A percentile compares a stretch with the other conserved stretches of the same genome.
These are phyloP conservation scores for Citrus mangshanensis DNA, from an alignment of 345 rosid species.

Conservation along the genomic window DNA sequence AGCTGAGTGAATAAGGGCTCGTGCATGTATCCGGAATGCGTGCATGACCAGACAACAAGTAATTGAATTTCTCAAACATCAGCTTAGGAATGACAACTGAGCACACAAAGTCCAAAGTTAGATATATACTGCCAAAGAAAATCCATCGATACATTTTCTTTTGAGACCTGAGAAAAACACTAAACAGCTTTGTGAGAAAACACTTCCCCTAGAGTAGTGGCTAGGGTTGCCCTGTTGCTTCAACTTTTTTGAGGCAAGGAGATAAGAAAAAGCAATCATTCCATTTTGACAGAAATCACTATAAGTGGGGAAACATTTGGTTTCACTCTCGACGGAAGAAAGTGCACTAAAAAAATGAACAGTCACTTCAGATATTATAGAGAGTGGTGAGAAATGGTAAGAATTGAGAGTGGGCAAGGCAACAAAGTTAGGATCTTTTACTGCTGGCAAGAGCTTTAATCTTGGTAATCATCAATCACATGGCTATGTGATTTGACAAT, in stretches of 20 bases:
- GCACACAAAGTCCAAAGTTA: slow-evolving; percentile 27
- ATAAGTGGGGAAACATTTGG: not conserved
- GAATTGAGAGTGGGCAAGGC: not conserved
- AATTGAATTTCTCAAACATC: not conserved
- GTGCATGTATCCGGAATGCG: not conserved
- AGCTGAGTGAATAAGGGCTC: not conserved
- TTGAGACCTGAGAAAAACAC: slow-evolving; percentile 2
- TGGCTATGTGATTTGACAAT: slow-evolving; percentile 51
- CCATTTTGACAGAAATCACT: not conserved
- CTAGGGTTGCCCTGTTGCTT: not conserved
- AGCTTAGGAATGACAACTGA: slow-evolving; percentile 23
- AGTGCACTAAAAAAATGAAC: not conserved
- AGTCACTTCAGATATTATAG: not conserved
- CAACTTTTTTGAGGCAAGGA: not conserved
- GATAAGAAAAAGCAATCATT: not conserved
- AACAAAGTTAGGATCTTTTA: not conserved
- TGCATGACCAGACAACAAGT: not conserved
- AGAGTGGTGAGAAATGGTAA: not conserved
- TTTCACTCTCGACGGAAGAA: not conserved
- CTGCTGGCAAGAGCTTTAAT: slow-evolving; percentile 17
- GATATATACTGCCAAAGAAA: slow-evolving; percentile 26
- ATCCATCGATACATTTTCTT: slow-evolving; percentile 22
- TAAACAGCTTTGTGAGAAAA: slow-evolving; percentile 12
- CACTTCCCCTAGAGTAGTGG: not conserved
- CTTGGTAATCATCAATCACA: slow-evolving; percentile 32